Base-by-base conservation (phyloP, 2,329 filamentous ascomycete genomes). In the Thelonectria blattea region DNA sequence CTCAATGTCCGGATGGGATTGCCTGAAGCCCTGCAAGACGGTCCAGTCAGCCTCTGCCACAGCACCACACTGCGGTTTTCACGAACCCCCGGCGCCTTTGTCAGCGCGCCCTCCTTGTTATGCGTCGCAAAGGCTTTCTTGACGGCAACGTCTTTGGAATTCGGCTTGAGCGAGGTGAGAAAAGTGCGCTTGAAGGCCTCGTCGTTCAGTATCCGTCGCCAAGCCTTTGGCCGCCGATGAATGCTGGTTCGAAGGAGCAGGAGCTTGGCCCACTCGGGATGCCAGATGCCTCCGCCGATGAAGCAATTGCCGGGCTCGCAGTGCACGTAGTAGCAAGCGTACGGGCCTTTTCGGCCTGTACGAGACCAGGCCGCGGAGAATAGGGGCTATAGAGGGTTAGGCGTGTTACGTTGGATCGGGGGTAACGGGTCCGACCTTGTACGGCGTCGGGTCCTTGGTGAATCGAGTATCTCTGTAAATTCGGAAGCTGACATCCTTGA, bases 401-500 rank as follows among this genome's bases (percentile, higher is more conserved):
- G 72, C 46, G 17, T 54, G 69, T 66, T 75, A 72, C 57, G 30
- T n/a, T 20, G 1, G 24, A n/a, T 52, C 39, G 52, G 49, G 45
- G 49, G 42, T 58, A 4, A 18, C 6, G 11, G 18, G 46, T 48
- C 52, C 9, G 78, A 91, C 91, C 83, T 96, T 96, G 80, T 96
- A 97, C 0, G 93, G 93, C 2, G 92, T 95, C 18, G 86, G 90
- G 71, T 96, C 89, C 67, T 91, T 90, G 70, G 85, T 91, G 77
- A 96, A 97, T 56, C 93, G 87, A 45, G 95, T 84, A 69, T 97
- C 93, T 68, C 93, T 84, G 76, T 96, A 92, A 60, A 97, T 95
- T 62, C 93, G 88, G 74, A 94, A 96, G 49, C 92, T 87, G 67
- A 96, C 80, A 72, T 97, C 93, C 75, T 96, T 95, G 55, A 89